These are phyloP conservation scores for Leavenworthia alabamica DNA, from an alignment of 345 rosid genomes.

Conservation along the genomic window DNA sequence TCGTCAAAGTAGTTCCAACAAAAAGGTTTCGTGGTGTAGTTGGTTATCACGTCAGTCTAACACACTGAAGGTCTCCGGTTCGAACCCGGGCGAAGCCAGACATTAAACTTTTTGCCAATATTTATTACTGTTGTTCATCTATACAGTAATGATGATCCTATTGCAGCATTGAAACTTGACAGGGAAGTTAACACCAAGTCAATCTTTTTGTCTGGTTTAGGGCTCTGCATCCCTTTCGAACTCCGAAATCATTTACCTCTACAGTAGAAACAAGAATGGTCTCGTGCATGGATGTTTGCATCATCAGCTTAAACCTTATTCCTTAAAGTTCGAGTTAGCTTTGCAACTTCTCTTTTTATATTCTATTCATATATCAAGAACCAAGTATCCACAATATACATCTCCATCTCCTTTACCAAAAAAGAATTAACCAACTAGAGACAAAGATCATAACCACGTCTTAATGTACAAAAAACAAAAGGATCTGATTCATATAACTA, in stretches of 20 bases:
- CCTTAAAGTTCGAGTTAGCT: background rate
- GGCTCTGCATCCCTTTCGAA: background rate
- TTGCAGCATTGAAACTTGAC: background rate
- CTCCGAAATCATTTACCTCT: background rate
- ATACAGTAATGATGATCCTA: background rate
- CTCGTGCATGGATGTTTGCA: background rate
- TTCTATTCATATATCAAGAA: constrained; percentile 19
- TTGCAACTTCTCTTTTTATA: background rate
- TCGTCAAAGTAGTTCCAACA: too few species aligned
- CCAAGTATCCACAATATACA: constrained; percentile 25
- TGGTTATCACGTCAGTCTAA: constrained; percentile 99
- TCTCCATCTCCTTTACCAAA: background rate
- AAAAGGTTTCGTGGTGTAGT: constrained; percentile 92
- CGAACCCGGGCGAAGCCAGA: constrained; percentile 78
- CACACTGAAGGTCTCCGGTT: constrained; percentile 98
- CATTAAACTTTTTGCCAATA: background rate
- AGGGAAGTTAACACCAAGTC: background rate
- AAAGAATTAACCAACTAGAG: background rate
- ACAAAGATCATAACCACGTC: background rate
- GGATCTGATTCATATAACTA: background rate
- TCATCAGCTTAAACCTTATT: too few species aligned
- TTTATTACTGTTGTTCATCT: too few species aligned
- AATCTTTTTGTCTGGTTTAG: background rate
- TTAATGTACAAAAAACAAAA: background rate
- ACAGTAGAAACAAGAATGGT: background rate